These are phyloP conservation scores for Xeromyces bisporus DNA, from an alignment of 495 filamentous ascomycete species.

Conservation along the genomic window DNA sequence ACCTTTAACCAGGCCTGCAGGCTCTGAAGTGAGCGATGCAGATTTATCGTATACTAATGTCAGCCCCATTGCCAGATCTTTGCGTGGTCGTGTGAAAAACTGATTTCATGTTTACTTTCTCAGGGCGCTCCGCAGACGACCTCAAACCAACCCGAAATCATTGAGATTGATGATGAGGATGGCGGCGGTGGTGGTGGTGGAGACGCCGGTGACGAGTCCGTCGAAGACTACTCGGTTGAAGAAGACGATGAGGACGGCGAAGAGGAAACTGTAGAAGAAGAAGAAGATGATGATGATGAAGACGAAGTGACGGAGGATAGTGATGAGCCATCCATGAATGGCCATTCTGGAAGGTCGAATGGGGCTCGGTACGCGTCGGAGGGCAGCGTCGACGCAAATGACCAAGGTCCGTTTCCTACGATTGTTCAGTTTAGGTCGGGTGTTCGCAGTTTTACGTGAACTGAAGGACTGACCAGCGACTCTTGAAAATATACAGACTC, in stretches of 20 bases:
- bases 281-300: constrained; percentile 8
- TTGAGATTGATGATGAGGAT: constrained; percentile 27
- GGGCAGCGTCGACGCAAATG: constrained; percentile 4
- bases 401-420: constrained; percentile 7
- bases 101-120: constrained; percentile 1
- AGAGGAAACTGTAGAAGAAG: constrained; percentile 13
- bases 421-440: background rate
- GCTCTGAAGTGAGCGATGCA: constrained; percentile 5
- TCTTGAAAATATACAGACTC: constrained; percentile 6
- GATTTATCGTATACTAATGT: constrained; percentile 15
- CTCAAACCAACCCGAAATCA: constrained; percentile 18
- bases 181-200: constrained; percentile 8
- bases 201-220: constrained; percentile 10
- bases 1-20: constrained; percentile 10
- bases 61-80: constrained; percentile 6
- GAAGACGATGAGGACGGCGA: constrained; percentile 6
- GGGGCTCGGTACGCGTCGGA: constrained; percentile 9
- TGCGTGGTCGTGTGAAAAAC: constrained; percentile 1
- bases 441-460: background rate
- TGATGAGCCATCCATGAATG: constrained; percentile 6
- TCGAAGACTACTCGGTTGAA: constrained; percentile 9
- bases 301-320: constrained; percentile 10
- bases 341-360: constrained; percentile 3
- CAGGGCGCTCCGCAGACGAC: constrained; percentile 7
- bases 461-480: constrained; percentile 7